Conservation (phyloP, 805 yeast genomes). For the Pichia membranifaciens region DNA sequence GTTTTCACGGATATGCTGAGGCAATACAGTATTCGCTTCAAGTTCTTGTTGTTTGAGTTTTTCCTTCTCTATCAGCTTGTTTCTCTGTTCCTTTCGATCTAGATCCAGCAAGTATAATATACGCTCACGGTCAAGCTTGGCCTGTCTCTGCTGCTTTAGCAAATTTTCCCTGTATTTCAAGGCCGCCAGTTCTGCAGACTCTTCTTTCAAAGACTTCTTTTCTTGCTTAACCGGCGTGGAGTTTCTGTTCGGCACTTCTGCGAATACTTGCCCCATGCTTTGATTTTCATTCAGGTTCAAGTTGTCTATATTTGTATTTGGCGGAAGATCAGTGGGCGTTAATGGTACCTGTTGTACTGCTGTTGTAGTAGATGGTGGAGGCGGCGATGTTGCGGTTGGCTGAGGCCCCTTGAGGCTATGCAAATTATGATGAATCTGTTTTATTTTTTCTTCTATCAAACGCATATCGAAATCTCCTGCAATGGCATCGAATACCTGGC, state of each 20-base stretch:
- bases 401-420: not conserved
- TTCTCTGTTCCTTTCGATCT: constrained; percentile 34
- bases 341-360: no score
- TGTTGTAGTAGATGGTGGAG: no score
- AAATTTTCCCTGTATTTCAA: constrained; percentile 35
- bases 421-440: not conserved
- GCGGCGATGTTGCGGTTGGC: constrained; percentile 1
- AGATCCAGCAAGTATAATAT: constrained; percentile 46
- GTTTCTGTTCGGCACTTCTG: no score
- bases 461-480: constrained; percentile 28
- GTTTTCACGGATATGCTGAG: constrained; percentile 19
- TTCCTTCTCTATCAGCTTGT: constrained; percentile 5
- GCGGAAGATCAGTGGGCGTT: no score
- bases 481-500: constrained; percentile 41
- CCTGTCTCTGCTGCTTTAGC: constrained; percentile 31
- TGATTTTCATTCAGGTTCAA: no score
- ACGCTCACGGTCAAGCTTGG: constrained; percentile 48
- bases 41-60: not conserved
- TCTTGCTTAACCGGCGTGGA: not conserved
- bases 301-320: no score
- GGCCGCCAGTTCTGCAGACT: constrained; percentile 36
- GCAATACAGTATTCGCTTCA: not conserved
- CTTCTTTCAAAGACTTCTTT: constrained; percentile 31
- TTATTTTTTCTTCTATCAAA: constrained; percentile 25
- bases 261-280: no score